Evolutionary conservation across 1,284 basidiomycete species (phyloP), one percentile per base, ranked within the genome.

Genomic region (Stereum hirsutum): DNA sequence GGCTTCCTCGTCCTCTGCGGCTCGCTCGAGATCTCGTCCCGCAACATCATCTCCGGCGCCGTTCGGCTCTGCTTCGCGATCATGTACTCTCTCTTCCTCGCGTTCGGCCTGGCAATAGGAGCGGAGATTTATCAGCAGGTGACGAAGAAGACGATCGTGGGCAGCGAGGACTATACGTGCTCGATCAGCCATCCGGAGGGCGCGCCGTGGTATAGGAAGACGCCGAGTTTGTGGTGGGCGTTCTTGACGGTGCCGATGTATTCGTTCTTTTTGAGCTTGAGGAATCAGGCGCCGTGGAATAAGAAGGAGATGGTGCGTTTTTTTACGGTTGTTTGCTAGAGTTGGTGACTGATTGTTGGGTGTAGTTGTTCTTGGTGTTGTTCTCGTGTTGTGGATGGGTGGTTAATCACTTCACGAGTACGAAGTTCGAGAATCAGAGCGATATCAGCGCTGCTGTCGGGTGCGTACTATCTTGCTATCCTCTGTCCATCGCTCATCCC

Each of bases 61-160:
- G 90, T 94, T 30, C 75, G 89, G 31, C 69, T 94, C 17, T 87
- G 88, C 47, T 94, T 88, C 57, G 79, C 88, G 12, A 70, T 89
- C 43, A 75, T 89, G 51, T 89, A 89, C 54, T 76, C 79, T 15
- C 69, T 89, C 23, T 89, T 89, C 66, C 71, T 90, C 15, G 87
- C 87, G 1, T 92, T 92, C 55, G 89, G 89, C 5, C 75, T 91
- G 15, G 78, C 85, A 1, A 88, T 91, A 47, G 87, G 87, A 10
- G 80, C 77, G 1, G 72, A 83, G 44, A 56, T 84, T 8, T 92
- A 78, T 55, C 63, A 74, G 45, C 71, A 69, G 46, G 70, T 87
- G 32, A 70, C 76, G 0, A 60, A 65, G 5, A 58, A 59, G 6
- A 27, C 49, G 0, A 58, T 81, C n/a, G 47, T 68, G 14, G 76